Base-by-base conservation (phyloP, 2,329 filamentous ascomycete species). In the Helotiales sp. region DNA sequence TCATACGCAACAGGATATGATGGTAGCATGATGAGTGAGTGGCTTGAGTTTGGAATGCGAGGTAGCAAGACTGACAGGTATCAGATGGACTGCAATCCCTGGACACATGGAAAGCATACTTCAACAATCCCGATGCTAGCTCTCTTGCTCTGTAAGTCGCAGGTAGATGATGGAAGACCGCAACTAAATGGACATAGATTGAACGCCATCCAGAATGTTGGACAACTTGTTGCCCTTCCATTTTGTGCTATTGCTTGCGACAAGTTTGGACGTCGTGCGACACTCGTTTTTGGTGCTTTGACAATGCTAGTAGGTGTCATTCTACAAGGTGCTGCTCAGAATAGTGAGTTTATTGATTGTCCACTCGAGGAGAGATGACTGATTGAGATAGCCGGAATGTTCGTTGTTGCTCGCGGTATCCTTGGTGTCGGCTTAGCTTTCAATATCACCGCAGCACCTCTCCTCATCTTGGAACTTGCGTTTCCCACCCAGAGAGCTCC, bases 1-100 rank as follows among this genome's bases (percentile, higher is more conserved):
- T 64, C 61, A 34, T 68, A 69, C 50, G 66, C 66, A 1, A 69
- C 63, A 36, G 60, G 63, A 3, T 66, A 64, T 42, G 62, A 66
- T 60, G 58, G 60, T 4, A 61, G 58, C 19, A 64, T 64, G 62
- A 64, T 64, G 60, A 64, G 62, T 62, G 30, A 22, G 60, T 54
- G 24, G 7, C 12, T 10, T 1, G 33, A 38, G 5, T 6, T 10
- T 17, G 22, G 22, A 49, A 49, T 19, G 19, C 15, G 42, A 19
- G 22, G 27, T n/a, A n/a, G 12, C 25, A 34, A 17, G 40, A 40
- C 33, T 44, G 19, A 47, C 6, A 25, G 34, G 5, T 6, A 7
- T 24, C 13, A 62, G 58, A 81, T 60, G 75, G 74, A 5, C 63
- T 81, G 0, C 78, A 81, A 60, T 71, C 75, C 0, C 67, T 79